phyloP scores from a whole-genome alignment of 129 eudicot species.

The Artemisia annua region DNA sequence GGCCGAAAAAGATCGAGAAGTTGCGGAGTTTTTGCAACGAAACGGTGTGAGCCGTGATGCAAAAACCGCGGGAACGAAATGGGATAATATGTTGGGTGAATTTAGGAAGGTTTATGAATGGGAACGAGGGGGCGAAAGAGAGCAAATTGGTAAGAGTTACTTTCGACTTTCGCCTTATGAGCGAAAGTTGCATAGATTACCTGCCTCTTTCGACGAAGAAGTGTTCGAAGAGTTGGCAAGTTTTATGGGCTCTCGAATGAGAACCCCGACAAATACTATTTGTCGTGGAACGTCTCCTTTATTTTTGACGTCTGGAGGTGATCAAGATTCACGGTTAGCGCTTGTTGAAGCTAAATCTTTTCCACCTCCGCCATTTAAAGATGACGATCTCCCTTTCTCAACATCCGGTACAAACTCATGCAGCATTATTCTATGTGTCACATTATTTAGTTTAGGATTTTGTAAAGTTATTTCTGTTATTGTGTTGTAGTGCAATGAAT shows the following conservation, averaged over 20 bases:
- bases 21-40: conserved; percentile 55
- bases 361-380: conserved; percentile 41
- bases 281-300: conserved; percentile 26
- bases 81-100: conserved; percentile 93
- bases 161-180: conserved; percentile 69
- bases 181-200: conserved; percentile 58
- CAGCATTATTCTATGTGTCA: conserved; percentile 14
- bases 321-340: conserved; percentile 39
- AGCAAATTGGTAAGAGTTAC: conserved; percentile 68
- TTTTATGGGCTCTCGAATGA: conserved; percentile 72
- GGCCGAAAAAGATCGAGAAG: conserved; percentile 75
- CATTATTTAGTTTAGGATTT: too few relatives aligned
- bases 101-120: conserved; percentile 74
- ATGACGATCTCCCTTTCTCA: conserved; percentile 43
- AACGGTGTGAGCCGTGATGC: conserved; percentile 79
- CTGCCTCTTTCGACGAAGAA: conserved; percentile 82
- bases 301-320: conserved; percentile 24
- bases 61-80: conserved; percentile 76
- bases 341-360: conserved; percentile 38
- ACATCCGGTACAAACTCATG: conserved; percentile 22
- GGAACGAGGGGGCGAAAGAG: conserved; percentile 77
- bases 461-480: too few relatives aligned
- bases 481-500: too few relatives aligned
- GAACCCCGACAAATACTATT: conserved; percentile 35
- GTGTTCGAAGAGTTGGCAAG: conserved; percentile 76